Base-by-base conservation (phyloP, 805 yeast genomes). In the Metschnikowia hibisci region DNA sequence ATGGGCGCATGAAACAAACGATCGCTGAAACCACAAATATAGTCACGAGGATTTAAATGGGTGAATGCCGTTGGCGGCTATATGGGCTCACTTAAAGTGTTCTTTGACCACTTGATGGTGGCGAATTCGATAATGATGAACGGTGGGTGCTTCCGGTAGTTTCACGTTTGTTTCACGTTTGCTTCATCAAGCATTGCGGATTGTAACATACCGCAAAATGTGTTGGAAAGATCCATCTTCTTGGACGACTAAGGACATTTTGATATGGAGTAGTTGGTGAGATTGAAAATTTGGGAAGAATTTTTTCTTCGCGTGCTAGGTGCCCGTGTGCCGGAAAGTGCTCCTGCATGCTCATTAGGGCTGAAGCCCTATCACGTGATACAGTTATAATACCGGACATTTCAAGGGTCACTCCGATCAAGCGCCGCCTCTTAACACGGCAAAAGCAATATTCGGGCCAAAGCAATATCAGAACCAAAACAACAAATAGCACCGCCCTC, bases 211-310 rank as follows among this genome's bases (percentile, higher is more conserved):
- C 93, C 97, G 99, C 81, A 93, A 87, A 81, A 93, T 93, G 95
- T 93, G 99, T 82, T 95, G 99, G 95, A 95, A 93, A 76, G 93
- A 87, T 76, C 96, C 96, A 80, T 87, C 84, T 81, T 93, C 99
- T 80, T 87, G 93, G 76, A 93, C 93, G 78, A 89, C 96, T 82
- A 88, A 83, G 74, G 96, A 86, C 96, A 87, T 87, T 63, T 76
- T 80, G 77, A 41, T 44, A 44, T 48, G 45, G 43, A 43, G 48
- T 50, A 41, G 51, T 43, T 46, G 49, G 45, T 38, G 43, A 39
- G 36, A 32, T 43, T 43, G 48, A 47, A 45, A 50, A 29, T 36
- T 49, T 50, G 53, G 44, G 49, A 50, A 46, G 44, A 41, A 25
- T 20, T 43, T 51, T 54, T 58, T 57, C 55, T 51, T 33, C 39